Evolutionary conservation across 768 basidiomycete species (phyloP), one percentile per base, ranked within the genome.

Genomic region (Collybia mongolica): DNA sequence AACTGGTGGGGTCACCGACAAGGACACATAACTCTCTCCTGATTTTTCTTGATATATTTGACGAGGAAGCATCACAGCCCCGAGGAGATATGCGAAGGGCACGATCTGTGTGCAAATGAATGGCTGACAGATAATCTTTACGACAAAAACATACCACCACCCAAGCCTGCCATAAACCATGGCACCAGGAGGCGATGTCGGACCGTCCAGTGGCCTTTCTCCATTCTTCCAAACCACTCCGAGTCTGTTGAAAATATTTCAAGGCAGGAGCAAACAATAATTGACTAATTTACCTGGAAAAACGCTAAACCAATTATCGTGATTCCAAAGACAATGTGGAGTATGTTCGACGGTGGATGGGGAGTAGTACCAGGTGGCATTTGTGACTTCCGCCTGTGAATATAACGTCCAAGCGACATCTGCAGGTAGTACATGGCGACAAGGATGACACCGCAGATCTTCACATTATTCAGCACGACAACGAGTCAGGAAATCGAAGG

Each of bases 251-350:
- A 38, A 46, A 18, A 26, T 37, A 26, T 44, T 32, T 5, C 8
- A 54, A 29, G 17, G 46, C 54, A 32, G 32, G 32, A 14, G 14
- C 32, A 12, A 12, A 20, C 35, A 19, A 43, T 12, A 24, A 43
- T 45, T 54, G 60, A 58, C 49, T 54, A 28, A 43, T 62, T 49
- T 55, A 79, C 81, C 70, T 82, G 77, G 56, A 72, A 72, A 60
- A 81, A 79, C 9, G 83, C 74, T 2, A 81, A 56, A 2, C 59
- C 65, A 46, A 87, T 70, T 46, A 79, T 69, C 1, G 62, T 57
- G 23, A 85, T 53, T 0, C 85, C 86, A 0, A 83, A 56, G 7
- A 67, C 55, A 38, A 81, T 77, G 55, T 88, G 86, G 6, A 79
- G 39, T 53, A 83, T 72, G 59, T 87, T 85, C 1, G 69, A 68